These are phyloP conservation scores for Scedosporium dehoogii DNA, from an alignment of 2,329 filamentous ascomycete species.

Conservation along the genomic window DNA sequence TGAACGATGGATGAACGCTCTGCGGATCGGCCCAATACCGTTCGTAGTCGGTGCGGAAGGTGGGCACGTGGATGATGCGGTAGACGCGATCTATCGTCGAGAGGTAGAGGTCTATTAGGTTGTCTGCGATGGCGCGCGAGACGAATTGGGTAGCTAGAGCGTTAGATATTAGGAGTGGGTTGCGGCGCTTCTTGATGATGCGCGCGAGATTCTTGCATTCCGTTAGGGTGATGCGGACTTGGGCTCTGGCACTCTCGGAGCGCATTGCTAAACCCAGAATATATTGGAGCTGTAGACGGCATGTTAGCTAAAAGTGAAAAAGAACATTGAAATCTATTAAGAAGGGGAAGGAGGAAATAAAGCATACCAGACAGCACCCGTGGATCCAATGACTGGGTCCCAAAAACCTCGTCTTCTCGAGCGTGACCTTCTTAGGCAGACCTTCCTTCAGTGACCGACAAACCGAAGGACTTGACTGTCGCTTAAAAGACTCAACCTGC, in stretches of 20 bases:
- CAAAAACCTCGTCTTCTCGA: slow-evolving; percentile 6
- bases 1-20: slow-evolving; percentile 27
- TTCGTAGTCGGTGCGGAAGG: slow-evolving; percentile 38
- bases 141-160: slow-evolving; percentile 29
- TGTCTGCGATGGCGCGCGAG: slow-evolving; percentile 30
- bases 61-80: slow-evolving; percentile 41
- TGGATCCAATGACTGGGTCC: slow-evolving; percentile 5
- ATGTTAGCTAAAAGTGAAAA: not conserved
- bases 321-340: not conserved
- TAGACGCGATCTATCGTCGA: slow-evolving; percentile 35
- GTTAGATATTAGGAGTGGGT: slow-evolving; percentile 33
- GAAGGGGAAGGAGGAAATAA: not conserved
- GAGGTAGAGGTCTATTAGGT: slow-evolving; percentile 39
- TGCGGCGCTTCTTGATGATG: slow-evolving; percentile 40
- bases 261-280: not conserved
- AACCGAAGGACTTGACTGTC: not conserved
- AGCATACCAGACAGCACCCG: not conserved
- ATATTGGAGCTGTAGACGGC: not conserved
- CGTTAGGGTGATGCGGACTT: not conserved
- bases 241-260: not conserved
- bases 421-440: not conserved
- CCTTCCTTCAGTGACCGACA: not conserved
- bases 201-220: slow-evolving; percentile 42
- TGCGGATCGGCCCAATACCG: slow-evolving; percentile 30
- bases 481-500: not conserved